A percentile compares a stretch with the other conserved stretches of the same genome.
phyloP scores from a whole-genome alignment of 1,284 basidiomycete species.

The Caloboletus firmus region DNA sequence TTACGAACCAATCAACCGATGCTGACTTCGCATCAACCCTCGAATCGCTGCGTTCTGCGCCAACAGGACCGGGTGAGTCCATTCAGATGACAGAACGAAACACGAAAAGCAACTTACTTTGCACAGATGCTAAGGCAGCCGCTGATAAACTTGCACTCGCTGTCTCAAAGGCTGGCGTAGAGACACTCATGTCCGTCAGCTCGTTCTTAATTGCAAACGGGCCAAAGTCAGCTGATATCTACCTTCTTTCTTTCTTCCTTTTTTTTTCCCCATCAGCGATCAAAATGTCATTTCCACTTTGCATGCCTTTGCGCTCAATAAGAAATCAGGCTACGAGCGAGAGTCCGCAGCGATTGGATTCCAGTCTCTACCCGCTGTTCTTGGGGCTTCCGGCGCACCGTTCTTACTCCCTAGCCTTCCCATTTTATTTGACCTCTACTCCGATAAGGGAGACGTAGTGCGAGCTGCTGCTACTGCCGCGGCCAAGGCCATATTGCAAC shows the following conservation, averaged over 20 bases:
- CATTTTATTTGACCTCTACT: constrained; percentile 80
- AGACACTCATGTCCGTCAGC: constrained; percentile 57
- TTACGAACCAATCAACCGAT: constrained; percentile 45
- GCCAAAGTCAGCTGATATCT: constrained; percentile 4
- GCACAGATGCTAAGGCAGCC: constrained; percentile 73
- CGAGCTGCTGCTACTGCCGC: constrained; percentile 79
- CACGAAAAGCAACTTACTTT: constrained; percentile 4
- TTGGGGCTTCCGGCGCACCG: constrained; percentile 80
- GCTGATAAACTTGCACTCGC: constrained; percentile 75
- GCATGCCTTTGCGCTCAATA: constrained; percentile 76
- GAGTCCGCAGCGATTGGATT: constrained; percentile 89
- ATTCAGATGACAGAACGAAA: constrained; percentile 3
- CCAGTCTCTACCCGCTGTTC: constrained; percentile 70
- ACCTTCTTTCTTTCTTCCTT: neutral
- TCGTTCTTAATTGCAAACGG: constrained; percentile 6
- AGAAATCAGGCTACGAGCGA: constrained; percentile 90
- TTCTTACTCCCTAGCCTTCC: constrained; percentile 80
- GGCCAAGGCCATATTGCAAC: constrained; percentile 83
- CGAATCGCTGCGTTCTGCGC: constrained; percentile 65
- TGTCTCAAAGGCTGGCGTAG: constrained; percentile 61
- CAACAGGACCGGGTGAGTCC: constrained; percentile 67
- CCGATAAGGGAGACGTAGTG: constrained; percentile 95
- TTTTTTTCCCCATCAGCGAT: constrained; percentile 45
- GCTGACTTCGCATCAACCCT: constrained; percentile 53
- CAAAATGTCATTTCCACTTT: constrained; percentile 63